These are phyloP conservation scores for Juglanconis juglandina DNA, from an alignment of 2,329 filamentous ascomycete species.

Conservation along the genomic window DNA sequence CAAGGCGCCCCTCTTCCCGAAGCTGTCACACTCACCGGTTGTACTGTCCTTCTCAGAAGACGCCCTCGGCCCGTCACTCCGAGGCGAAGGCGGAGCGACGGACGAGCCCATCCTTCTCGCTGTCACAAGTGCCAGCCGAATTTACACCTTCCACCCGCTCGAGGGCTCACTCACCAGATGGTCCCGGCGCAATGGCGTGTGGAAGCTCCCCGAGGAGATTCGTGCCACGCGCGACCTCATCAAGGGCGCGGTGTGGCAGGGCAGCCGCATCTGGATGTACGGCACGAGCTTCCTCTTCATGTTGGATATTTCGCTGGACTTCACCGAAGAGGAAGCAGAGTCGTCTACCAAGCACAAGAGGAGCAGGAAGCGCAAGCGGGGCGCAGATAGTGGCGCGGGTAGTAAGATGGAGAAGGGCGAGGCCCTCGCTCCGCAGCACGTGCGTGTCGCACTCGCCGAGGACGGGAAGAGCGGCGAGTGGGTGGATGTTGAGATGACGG, in stretches of 20 bases:
- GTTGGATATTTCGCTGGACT: constrained; percentile 77
- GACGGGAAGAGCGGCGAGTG: constrained; percentile 37
- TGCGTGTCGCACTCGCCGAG: constrained; percentile 34
- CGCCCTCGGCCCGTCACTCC: constrained; percentile 30
- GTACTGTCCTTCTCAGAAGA: constrained; percentile 65
- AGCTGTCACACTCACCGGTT: constrained; percentile 61
- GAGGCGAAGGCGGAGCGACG: constrained; percentile 17
- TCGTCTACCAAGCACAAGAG: constrained; percentile 29
- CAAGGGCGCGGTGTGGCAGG: constrained; percentile 83
- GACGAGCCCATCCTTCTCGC: constrained; percentile 23
- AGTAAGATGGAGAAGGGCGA: constrained; percentile 45
- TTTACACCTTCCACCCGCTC: constrained; percentile 78
- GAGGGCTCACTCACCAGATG: constrained; percentile 76
- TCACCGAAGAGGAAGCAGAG: constrained; percentile 40
- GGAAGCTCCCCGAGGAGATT: constrained; percentile 70
- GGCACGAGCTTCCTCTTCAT: constrained; percentile 85
- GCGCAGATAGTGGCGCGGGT: constrained; percentile 49
- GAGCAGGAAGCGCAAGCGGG: constrained; percentile 55
- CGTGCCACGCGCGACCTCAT: constrained; percentile 71
- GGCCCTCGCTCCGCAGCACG: constrained; percentile 40
- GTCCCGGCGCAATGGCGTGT: constrained; percentile 79
- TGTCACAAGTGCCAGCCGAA: constrained; percentile 58
- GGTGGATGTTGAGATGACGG: constrained; percentile 32
- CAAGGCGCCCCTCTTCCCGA: constrained; percentile 64
- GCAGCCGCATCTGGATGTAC: constrained; percentile 78